A percentile compares a stretch with the other conserved stretches of the same genome.
Evolutionary conservation across 768 basidiomycete genomes (phyloP).

Genomic region (Antrodiella citrinella): DNA sequence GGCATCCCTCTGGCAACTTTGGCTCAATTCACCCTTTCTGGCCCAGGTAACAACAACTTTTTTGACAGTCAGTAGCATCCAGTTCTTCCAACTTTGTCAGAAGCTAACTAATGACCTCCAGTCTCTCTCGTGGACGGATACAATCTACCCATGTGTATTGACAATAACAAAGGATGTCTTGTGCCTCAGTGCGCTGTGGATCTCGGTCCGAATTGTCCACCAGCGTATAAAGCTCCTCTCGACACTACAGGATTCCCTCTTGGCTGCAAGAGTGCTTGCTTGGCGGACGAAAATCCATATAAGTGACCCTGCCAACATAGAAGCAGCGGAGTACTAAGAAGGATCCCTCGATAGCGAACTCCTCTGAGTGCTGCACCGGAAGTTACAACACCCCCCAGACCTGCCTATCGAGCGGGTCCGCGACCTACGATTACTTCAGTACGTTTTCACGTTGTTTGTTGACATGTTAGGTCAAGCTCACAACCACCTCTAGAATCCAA

Average conservation of each 20-base stretch:
- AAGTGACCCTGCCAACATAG: background rate
- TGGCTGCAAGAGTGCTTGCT: slow-evolving; percentile 25
- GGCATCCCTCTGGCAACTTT: slow-evolving; percentile 61
- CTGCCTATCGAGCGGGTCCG: slow-evolving; percentile 23
- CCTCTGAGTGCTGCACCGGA: slow-evolving; percentile 26
- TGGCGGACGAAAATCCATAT: slow-evolving; percentile 18
- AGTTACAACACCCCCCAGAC: slow-evolving; percentile 20
- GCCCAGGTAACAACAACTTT: slow-evolving; percentile 36
- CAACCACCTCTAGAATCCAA: too few relatives aligned
- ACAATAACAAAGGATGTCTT: slow-evolving; percentile 46
- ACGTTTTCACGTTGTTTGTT: too few relatives aligned
- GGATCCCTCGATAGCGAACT: slow-evolving; percentile 3
- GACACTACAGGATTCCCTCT: slow-evolving; percentile 22
- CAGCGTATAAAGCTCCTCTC: slow-evolving; percentile 19
- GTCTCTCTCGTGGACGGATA: slow-evolving; percentile 25
- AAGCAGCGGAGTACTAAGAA: background rate
- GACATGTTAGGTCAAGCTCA: too few relatives aligned
- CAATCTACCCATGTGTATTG: slow-evolving; percentile 53
- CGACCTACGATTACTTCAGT: slow-evolving; percentile 21
- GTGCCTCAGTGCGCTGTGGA: slow-evolving; percentile 56
- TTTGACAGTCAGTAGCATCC: slow-evolving; percentile 42
- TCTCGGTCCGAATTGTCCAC: slow-evolving; percentile 47
- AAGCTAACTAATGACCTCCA: background rate
- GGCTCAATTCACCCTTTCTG: slow-evolving; percentile 59
- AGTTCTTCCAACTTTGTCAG: background rate